phyloP scores from a whole-genome alignment of 768 basidiomycete genomes.

The Leccinum ochraceum region DNA sequence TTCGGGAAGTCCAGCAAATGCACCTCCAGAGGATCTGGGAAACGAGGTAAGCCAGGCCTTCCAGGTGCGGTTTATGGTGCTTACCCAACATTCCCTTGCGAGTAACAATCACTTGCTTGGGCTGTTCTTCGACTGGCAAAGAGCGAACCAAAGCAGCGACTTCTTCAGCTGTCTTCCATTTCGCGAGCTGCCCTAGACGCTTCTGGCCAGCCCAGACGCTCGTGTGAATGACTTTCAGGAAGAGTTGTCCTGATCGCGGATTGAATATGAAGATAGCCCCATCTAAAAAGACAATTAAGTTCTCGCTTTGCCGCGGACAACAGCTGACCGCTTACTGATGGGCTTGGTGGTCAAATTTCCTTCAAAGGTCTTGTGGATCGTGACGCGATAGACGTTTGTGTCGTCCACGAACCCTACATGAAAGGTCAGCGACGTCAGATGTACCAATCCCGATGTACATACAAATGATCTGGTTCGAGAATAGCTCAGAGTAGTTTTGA shows the following conservation, averaged over 20 bases:
- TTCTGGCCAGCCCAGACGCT: conserved; percentile 99
- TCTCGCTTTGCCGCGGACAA: not conserved
- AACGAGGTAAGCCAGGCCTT: conserved; percentile 3
- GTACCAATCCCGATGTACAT: conserved; percentile 22
- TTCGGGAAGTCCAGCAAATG: conserved; percentile 99
- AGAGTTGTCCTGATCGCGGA: conserved; percentile 95
- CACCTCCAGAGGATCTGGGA: conserved; percentile 87
- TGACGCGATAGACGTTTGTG: conserved; percentile 99
- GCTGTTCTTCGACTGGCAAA: conserved; percentile 99
- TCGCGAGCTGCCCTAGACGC: conserved; percentile 98
- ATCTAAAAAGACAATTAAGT: conserved; percentile 42
- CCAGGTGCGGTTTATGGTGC: not conserved
- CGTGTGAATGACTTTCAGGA: conserved; percentile 99
- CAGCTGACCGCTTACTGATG: conserved; percentile 61
- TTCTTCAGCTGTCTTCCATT: conserved; percentile 99
- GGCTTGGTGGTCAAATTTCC: conserved; percentile 75
- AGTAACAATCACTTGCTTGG: conserved; percentile 99
- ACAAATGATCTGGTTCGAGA: conserved; percentile 98
- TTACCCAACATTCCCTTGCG: conserved; percentile 76
- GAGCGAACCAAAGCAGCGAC: conserved; percentile 97
- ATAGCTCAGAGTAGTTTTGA: conserved; percentile 94
- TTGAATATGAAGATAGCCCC: conserved; percentile 99
- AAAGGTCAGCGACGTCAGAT: conserved; percentile 9
- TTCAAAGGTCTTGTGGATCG: conserved; percentile 99
- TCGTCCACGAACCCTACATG: conserved; percentile 95